A percentile compares a stretch with the other conserved stretches of the same genome.
These are phyloP conservation scores for Pestalotiopsis sp. DNA, from an alignment of 2,329 filamentous ascomycete genomes.

Conservation along the genomic window DNA sequence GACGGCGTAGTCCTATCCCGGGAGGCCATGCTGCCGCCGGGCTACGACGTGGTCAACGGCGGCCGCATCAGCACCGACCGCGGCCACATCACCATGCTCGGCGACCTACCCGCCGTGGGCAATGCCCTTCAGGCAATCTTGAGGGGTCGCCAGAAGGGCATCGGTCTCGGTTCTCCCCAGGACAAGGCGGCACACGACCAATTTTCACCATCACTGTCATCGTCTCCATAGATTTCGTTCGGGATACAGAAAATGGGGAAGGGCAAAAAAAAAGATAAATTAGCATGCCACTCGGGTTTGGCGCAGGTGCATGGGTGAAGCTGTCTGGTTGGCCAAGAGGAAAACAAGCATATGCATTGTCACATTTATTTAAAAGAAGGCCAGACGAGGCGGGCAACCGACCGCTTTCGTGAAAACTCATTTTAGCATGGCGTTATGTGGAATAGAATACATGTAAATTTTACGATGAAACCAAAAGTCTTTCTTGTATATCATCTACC, in stretches of 20 bases:
- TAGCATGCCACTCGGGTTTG: too few species aligned
- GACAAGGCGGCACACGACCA: neutral
- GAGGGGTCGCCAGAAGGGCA: conserved; percentile 69
- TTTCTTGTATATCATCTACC: neutral
- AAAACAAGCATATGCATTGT: neutral
- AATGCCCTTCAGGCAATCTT: conserved; percentile 71
- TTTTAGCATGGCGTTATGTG: neutral
- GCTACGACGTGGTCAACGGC: conserved; percentile 73
- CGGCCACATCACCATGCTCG: conserved; percentile 85
- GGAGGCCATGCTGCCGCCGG: conserved; percentile 81
- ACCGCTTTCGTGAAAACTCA: neutral
- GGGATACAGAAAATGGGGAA: neutral
- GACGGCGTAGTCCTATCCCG: conserved; percentile 88
- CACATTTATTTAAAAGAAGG: neutral
- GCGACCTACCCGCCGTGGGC: conserved; percentile 81
- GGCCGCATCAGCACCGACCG: conserved; percentile 80
- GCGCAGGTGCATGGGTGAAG: neutral
- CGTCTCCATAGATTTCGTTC: neutral
- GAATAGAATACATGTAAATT: neutral
- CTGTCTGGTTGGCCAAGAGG: neutral
- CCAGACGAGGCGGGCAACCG: neutral
- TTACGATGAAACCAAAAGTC: neutral
- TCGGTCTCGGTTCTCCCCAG: conserved; percentile 59
- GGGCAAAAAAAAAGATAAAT: neutral
- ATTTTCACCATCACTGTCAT: neutral